Percentiles rank a stretch among this genome's conserved stretches.
Conservation (phyloP, 2,329 filamentous ascomycete genomes). For the Dactylellina drechsleri region DNA sequence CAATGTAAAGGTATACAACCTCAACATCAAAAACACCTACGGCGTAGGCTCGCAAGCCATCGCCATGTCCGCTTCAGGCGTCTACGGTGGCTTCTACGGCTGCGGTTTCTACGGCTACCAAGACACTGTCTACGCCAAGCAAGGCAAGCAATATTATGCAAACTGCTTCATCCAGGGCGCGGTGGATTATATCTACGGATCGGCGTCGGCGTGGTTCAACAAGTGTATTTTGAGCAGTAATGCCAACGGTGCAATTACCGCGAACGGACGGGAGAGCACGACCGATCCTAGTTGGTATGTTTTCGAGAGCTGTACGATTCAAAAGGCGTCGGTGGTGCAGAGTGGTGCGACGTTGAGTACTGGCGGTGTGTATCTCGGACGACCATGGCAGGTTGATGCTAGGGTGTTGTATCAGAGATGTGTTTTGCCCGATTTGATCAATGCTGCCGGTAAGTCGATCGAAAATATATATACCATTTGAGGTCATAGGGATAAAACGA, state of each 20-base stretch:
- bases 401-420: too few relatives aligned
- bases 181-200: conserved; percentile 70
- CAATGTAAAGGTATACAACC: conserved; percentile 71
- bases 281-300: conserved; percentile 65
- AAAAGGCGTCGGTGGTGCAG: too few relatives aligned
- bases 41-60: conserved; percentile 66
- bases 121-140: conserved; percentile 66
- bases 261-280: conserved; percentile 63
- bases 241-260: conserved; percentile 64
- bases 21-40: conserved; percentile 68
- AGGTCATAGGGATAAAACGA: too few relatives aligned
- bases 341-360: too few relatives aligned
- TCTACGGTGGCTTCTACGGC: conserved; percentile 68
- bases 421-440: too few relatives aligned
- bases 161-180: conserved; percentile 68
- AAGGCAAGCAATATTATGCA: conserved; percentile 68
- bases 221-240: conserved; percentile 64
- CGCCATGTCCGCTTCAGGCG: conserved; percentile 66
- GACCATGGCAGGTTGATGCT: too few relatives aligned
- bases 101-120: conserved; percentile 68
- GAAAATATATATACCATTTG: too few relatives aligned
- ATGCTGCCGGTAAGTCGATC: too few relatives aligned
- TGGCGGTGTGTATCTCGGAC: too few relatives aligned
- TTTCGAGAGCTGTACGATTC: too few relatives aligned
- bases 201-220: conserved; percentile 66